phyloP scores from a whole-genome alignment of 257 asterid genomes.

The Avicennia marina region DNA sequence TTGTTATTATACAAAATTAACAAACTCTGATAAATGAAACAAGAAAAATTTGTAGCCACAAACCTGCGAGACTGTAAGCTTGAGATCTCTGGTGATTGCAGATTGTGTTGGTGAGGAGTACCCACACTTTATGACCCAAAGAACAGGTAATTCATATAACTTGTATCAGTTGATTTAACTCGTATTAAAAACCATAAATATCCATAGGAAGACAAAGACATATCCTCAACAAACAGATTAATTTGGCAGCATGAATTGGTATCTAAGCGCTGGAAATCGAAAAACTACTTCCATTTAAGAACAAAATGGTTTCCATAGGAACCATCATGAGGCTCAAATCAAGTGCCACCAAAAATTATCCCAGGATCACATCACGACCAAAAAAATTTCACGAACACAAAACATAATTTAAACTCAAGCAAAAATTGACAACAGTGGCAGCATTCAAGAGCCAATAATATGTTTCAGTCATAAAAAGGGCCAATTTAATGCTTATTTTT shows the following conservation, averaged over 20 bases:
- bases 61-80: constrained; percentile 73
- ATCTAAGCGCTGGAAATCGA: neutral
- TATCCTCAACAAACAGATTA: neutral
- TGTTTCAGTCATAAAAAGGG: no score
- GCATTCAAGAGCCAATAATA: no score
- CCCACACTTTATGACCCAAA: constrained; percentile 54
- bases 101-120: constrained; percentile 79
- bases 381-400: no score
- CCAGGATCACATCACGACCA: no score
- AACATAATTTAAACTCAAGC: no score
- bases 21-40: neutral
- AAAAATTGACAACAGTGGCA: no score
- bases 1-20: constrained; percentile 11
- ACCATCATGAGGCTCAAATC: no score
- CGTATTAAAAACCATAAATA: neutral
- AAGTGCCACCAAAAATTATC: no score
- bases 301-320: no score
- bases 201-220: neutral
- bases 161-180: neutral
- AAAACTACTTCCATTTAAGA: neutral
- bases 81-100: constrained; percentile 56
- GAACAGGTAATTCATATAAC: constrained; percentile 23
- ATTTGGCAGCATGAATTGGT: neutral
- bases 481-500: no score
- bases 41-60: constrained; percentile 1